Evolutionary conservation across 2,329 filamentous ascomycete species (phyloP).

Genomic region (Hypocreales sp.): DNA sequence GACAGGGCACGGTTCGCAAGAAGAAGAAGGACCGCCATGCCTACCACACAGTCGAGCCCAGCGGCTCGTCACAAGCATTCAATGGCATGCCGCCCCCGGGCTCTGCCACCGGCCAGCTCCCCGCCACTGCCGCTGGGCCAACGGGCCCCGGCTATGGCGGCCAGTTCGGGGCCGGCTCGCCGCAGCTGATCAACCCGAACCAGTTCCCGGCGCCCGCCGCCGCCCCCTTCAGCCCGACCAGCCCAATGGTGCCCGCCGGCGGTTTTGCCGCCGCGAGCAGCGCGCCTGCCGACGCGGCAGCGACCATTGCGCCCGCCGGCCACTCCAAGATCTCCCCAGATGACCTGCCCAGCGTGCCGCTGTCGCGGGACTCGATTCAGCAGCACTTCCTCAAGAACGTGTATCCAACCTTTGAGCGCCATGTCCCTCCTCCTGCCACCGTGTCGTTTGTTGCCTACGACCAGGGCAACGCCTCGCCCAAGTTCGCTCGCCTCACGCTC

Average conservation of each 20-base stretch:
- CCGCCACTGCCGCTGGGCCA: constrained; percentile 14
- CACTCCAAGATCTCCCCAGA: constrained; percentile 62
- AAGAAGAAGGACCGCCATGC: constrained; percentile 96
- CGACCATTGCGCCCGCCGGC: constrained; percentile 17
- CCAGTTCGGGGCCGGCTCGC: constrained; percentile 30
- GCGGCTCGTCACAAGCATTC: constrained; percentile 52
- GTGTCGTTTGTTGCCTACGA: constrained; percentile 88
- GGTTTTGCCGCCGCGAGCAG: constrained; percentile 9
- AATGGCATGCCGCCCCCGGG: constrained; percentile 49
- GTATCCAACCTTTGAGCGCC: constrained; percentile 91
- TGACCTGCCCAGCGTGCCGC: constrained; percentile 80
- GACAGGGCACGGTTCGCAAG: constrained; percentile 37
- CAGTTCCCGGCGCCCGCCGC: constrained; percentile 48
- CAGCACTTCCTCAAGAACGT: constrained; percentile 75
- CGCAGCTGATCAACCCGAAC: constrained; percentile 20
- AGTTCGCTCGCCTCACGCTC: constrained; percentile 78
- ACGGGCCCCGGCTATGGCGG: constrained; percentile 18
- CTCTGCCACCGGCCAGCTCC: constrained; percentile 27
- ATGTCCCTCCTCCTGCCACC: constrained; percentile 76
- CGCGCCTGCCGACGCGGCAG: constrained; percentile 13
- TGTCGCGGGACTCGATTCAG: constrained; percentile 68
- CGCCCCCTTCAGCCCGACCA: constrained; percentile 20
- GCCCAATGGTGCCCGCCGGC: constrained; percentile 10
- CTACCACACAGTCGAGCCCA: constrained; percentile 70
- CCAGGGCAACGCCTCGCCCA: constrained; percentile 92